These are phyloP conservation scores for Schizopora paradoxa DNA, from an alignment of 1,284 basidiomycete genomes.

Conservation along the genomic window DNA sequence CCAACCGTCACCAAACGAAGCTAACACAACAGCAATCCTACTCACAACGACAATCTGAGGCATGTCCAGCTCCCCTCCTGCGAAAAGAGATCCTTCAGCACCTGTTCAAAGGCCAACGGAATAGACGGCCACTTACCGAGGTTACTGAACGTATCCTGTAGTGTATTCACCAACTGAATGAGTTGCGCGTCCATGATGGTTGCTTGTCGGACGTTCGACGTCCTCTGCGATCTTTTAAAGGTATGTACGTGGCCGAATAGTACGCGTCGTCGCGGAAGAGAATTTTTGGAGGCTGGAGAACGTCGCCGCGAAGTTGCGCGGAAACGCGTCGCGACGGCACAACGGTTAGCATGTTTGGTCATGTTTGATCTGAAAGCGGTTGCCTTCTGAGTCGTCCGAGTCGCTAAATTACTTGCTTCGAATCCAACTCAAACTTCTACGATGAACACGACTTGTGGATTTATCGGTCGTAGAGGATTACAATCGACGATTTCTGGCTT, in stretches of 20 bases:
- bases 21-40: slow-evolving; percentile 5
- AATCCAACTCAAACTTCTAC: too few species aligned
- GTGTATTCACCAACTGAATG: slow-evolving; percentile 92
- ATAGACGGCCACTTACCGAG: slow-evolving; percentile 48
- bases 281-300: not conserved
- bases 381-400: too few species aligned
- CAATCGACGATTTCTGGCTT: too few species aligned
- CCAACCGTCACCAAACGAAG: not conserved
- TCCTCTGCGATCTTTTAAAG: not conserved
- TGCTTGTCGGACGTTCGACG: not conserved
- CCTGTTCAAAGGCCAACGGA: not conserved
- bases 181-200: slow-evolving; percentile 85
- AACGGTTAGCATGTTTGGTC: not conserved
- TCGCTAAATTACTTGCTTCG: too few species aligned
- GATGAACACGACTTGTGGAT: too few species aligned
- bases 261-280: not conserved
- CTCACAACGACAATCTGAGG: slow-evolving; percentile 75
- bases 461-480: too few species aligned
- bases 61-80: slow-evolving; percentile 83
- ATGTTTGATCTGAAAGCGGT: too few species aligned
- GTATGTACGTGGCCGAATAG: not conserved
- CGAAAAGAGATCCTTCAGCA: slow-evolving; percentile 14
- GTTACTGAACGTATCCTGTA: slow-evolving; percentile 86
- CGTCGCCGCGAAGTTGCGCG: not conserved
- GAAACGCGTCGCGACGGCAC: slow-evolving; percentile 1